These are phyloP conservation scores for Arabidopsis hybrid DNA, from an alignment of 441 rosid species.

Conservation along the genomic window DNA sequence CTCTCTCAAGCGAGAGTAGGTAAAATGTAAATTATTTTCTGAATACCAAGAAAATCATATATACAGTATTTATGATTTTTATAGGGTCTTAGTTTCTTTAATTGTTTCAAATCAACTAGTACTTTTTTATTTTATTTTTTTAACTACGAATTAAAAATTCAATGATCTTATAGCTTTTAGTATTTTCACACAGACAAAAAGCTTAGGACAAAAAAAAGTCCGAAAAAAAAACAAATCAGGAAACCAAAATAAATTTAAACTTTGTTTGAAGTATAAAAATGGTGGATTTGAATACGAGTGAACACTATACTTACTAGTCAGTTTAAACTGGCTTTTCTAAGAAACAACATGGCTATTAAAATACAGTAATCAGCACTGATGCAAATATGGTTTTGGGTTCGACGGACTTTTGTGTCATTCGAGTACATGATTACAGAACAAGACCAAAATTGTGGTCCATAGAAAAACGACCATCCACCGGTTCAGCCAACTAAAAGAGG, in stretches of 20 bases:
- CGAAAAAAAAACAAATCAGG: too few relatives aligned
- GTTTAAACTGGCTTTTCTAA: not conserved
- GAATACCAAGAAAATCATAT: not conserved
- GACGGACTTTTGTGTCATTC: not conserved
- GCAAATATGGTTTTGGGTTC: constrained; percentile 1
- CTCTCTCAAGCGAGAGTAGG: not conserved
- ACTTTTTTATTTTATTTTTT: too few relatives aligned
- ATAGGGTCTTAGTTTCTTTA: too few relatives aligned
- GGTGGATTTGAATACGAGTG: not conserved
- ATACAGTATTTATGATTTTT: not conserved
- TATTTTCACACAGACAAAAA: too few relatives aligned
- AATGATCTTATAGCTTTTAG: not conserved
- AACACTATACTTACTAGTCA: not conserved
- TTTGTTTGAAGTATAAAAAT: not conserved
- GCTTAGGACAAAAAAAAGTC: too few relatives aligned
- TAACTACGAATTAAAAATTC: not conserved
- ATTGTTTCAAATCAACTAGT: too few relatives aligned
- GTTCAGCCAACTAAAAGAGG: constrained; percentile 7
- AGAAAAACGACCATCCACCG: constrained; percentile 7
- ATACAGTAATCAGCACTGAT: not conserved
- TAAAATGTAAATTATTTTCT: constrained; percentile 1
- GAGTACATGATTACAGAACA: constrained; percentile 16
- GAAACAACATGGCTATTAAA: not conserved
- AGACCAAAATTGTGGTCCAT: constrained; percentile 9
- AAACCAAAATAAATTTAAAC: too few relatives aligned